Conservation (phyloP, 805 yeast species). For the Metschnikowia peoriensis region DNA sequence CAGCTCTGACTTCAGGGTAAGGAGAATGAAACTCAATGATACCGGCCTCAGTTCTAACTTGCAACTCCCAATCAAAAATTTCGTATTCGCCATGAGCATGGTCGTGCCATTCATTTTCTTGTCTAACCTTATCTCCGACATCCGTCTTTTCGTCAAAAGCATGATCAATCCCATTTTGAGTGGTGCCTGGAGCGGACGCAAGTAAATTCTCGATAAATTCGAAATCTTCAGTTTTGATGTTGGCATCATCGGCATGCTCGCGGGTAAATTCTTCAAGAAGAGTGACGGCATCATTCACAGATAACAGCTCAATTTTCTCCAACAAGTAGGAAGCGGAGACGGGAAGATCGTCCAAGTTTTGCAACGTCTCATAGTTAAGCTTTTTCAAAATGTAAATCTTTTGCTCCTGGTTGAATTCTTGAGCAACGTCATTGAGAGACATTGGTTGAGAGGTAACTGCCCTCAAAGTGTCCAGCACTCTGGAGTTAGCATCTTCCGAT, state of each 20-base stretch:
- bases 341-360: constrained; percentile 33
- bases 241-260: constrained; percentile 3
- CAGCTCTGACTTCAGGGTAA: constrained; percentile 66
- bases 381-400: constrained; percentile 29
- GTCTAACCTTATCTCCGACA: neutral
- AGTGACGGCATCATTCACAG: neutral
- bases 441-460: constrained; percentile 26
- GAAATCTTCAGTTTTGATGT: neutral
- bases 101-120: neutral
- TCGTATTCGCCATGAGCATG: neutral
- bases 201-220: constrained; percentile 1
- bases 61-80: constrained; percentile 33
- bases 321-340: constrained; percentile 21
- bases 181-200: neutral
- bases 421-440: constrained; percentile 26
- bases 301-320: constrained; percentile 1
- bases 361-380: constrained; percentile 25
- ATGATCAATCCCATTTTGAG: neutral
- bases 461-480: constrained; percentile 8
- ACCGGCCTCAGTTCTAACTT: constrained; percentile 36
- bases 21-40: constrained; percentile 40
- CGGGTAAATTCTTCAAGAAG: neutral
- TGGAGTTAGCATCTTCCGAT: neutral
- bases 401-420: constrained; percentile 24
- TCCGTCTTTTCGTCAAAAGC: neutral